Base-by-base conservation (phyloP, 2,329 filamentous ascomycete species). In the Alternaria sp. region DNA sequence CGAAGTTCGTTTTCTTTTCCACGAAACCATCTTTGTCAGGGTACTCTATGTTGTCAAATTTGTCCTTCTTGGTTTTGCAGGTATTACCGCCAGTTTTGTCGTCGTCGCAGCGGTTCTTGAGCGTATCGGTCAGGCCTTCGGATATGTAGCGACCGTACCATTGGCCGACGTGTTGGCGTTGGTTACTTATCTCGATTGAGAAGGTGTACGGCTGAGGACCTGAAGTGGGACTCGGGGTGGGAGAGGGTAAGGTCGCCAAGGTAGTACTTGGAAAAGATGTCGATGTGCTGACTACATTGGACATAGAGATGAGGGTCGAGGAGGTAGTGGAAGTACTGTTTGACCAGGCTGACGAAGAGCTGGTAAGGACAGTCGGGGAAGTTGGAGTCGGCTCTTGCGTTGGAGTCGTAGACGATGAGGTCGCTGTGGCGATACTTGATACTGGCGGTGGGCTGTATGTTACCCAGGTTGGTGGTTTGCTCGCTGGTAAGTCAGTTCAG, bases 101-200 rank as follows among this genome's bases (percentile, higher is more conserved):
- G 5, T 45, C 13, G 30, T 44, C 45, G 51, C 57, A 60, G 5
- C 30, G 50, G 13, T 30, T 15, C 25, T 19, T 45, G 13, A 60
- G 19, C 13, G 30, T 10, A 9, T 40, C 25, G 10, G 21, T 45
- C 21, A 60, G 15, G 15, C 57, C 49, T 30, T 54, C 43, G 21
- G 40, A 25, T 25, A 55, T 53, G 6, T 49, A 54, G 23, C 40
- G 36, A n/a, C 43, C 60, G 17, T 59, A 62, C 55, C 43, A 62
- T 11, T 13, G 40, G 23, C 60, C 55, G 13, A 59, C 21, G 11
- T 62, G 60, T 32, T 62, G 55, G 23, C 55, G 50, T 11, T 62
- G 17, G 30, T 59, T 62, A 4, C 55, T 54, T 32, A 62, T 62
- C n/a, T 62, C 47, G 32, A 62, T 28, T 6, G 25, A 43, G 11